A percentile compares a stretch with the other conserved stretches of the same genome.
These are phyloP conservation scores for Dendrobium catenatum DNA, from an alignment of 106 monocot genomes.

Conservation along the genomic window DNA sequence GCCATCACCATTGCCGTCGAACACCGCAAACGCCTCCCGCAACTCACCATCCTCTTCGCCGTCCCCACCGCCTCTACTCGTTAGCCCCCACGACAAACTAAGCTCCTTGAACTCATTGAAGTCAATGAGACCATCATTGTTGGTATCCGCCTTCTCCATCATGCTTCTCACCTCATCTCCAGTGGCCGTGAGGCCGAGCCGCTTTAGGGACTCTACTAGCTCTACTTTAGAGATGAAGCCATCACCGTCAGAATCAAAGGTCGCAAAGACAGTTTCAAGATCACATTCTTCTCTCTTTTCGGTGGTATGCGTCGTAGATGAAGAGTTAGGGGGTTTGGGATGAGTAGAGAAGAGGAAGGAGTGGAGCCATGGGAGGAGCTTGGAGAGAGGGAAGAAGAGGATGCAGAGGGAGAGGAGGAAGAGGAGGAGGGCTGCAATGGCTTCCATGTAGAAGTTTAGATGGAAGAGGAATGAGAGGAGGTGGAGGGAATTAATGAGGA, in stretches of 20 bases:
- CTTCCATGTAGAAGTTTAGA: neutral
- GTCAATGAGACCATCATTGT: conserved; percentile 47
- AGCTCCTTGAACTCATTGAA: conserved; percentile 40
- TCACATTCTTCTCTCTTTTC: conserved; percentile 1
- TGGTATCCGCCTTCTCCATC: conserved; percentile 37
- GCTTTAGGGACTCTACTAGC: conserved; percentile 29
- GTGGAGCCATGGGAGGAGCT: conserved; percentile 7
- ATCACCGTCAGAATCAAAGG: conserved; percentile 46
- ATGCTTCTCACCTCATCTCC: conserved; percentile 21
- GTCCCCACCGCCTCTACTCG: neutral
- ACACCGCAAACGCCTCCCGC: conserved; percentile 53
- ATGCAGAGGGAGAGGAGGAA: neutral
- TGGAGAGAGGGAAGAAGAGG: neutral
- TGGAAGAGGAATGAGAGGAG: neutral
- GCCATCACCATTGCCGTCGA: conserved; percentile 55
- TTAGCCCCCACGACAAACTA: conserved; percentile 16
- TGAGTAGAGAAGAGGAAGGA: conserved; percentile 1
- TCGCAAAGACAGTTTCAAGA: conserved; percentile 26
- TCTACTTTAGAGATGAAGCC: conserved; percentile 50
- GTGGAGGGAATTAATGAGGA: neutral
- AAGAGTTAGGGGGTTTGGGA: neutral
- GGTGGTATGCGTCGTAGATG: neutral
- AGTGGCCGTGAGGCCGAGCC: conserved; percentile 20
- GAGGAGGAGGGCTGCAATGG: neutral
- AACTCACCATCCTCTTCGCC: conserved; percentile 24